Evolutionary conservation across 176 grass and related monocot genomes (phyloP), one percentile per base, ranked within the genome.

Genomic region (Lolium multiflorum): DNA sequence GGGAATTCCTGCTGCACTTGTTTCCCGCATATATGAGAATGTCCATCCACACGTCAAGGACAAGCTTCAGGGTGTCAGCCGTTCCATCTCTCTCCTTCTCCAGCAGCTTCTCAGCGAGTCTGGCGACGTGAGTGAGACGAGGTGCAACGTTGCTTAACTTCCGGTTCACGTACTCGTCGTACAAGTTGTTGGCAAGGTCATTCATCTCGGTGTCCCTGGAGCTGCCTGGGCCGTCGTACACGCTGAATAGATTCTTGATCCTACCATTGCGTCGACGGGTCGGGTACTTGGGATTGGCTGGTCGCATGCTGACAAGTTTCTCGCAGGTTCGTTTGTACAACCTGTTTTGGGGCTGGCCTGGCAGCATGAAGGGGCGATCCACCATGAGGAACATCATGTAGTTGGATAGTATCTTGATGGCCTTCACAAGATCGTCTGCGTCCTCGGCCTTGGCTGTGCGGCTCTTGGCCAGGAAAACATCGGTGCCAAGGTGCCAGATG

Each of bases 1-100:
- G 68, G 20, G 20, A 71, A 11, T 71, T n/a, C 39, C 68, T 71
- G 68, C 68, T 71, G 68, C 68, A 71, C 39, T 22, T 71, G 68
- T 46, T 11, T 39, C 68, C 2, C 4, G 39, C 68, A 4, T 44
- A 71, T 0, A 71, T 0, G 4, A 71, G 68, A 46, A 71, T 22
- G 68, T 71, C 68, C 68, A 22, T 71, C 68, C 68, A 71, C 39
- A 46, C 39, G 0, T 71, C 20, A 44, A 21, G 68, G 68, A 71
- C 20, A 71, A 71, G 68, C 39, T 22, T 1, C 10, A 71, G 11
- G 4, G 41, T 2, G 18, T 47, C 41, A 2, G 0, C 3, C 1
- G 20, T 48, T 20, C 20, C 69, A 21, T 72, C 39, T 3, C 11
- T 47, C 41, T 72, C 69, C 39, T 22, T 6, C 38, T 71, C 37